Percentiles rank a stretch among this genome's conserved stretches.
These are phyloP conservation scores for Glonium stellatum DNA, from an alignment of 495 filamentous ascomycete species.

Conservation along the genomic window DNA sequence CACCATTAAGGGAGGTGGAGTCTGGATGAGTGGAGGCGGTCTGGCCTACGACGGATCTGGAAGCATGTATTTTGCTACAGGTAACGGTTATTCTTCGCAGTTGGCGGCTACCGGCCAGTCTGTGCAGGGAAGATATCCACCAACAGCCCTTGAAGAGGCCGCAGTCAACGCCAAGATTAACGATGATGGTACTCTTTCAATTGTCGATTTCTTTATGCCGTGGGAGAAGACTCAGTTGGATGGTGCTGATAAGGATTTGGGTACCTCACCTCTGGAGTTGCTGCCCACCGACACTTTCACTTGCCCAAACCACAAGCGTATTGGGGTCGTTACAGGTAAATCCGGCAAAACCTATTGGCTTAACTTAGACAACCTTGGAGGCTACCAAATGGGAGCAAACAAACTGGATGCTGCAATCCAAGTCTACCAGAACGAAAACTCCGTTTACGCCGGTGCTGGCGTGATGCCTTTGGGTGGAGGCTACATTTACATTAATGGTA, in stretches of 20 bases:
- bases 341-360: constrained; percentile 44
- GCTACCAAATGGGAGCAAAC: constrained; percentile 41
- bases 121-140: constrained; percentile 36
- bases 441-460: constrained; percentile 44
- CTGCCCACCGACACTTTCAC: constrained; percentile 37
- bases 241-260: constrained; percentile 43
- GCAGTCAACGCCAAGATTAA: constrained; percentile 39
- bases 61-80: constrained; percentile 40
- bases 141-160: constrained; percentile 41
- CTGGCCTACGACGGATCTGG: constrained; percentile 37
- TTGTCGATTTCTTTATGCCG: constrained; percentile 41
- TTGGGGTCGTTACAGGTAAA: constrained; percentile 41
- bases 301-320: constrained; percentile 35
- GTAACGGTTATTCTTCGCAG: constrained; percentile 42
- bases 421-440: constrained; percentile 34
- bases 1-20: constrained; percentile 34
- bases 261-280: constrained; percentile 38
- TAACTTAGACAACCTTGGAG: constrained; percentile 44
- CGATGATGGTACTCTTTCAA: constrained; percentile 35
- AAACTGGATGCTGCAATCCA: constrained; percentile 41
- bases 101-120: constrained; percentile 32
- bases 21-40: constrained; percentile 38
- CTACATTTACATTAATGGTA: constrained; percentile 43
- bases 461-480: constrained; percentile 45
- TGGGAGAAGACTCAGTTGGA: constrained; percentile 39